A percentile compares a stretch with the other conserved stretches of the same genome.
phyloP scores from a whole-genome alignment of 331 rosid species.

The Rosa hybrid region DNA sequence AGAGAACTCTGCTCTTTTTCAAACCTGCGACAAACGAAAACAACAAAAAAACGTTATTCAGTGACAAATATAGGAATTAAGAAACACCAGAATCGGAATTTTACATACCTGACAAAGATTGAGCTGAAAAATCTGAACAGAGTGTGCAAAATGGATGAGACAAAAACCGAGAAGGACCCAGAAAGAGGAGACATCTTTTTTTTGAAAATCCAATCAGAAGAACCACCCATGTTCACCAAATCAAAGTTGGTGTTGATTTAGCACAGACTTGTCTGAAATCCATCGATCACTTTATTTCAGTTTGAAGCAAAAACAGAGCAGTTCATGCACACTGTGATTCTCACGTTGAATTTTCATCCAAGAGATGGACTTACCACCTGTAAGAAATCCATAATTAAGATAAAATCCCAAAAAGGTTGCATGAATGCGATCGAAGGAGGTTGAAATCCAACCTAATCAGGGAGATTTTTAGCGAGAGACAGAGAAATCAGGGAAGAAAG shows the following conservation, averaged over 20 bases:
- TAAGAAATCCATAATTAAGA: conserved; percentile 16
- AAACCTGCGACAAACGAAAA: conserved; percentile 34
- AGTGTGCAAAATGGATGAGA: conserved; percentile 47
- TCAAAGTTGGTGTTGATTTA: conserved; percentile 24
- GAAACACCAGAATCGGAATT: conserved; percentile 3
- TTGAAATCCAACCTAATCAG: conserved; percentile 65
- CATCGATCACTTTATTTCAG: conserved; percentile 37
- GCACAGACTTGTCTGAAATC: conserved; percentile 22
- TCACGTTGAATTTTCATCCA: conserved; percentile 40
- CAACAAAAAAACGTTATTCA: not conserved
- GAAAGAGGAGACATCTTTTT: conserved; percentile 35
- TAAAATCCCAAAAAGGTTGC: conserved; percentile 19
- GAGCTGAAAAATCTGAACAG: conserved; percentile 47
- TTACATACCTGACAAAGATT: conserved; percentile 49
- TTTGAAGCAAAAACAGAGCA: conserved; percentile 59
- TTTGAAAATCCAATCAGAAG: conserved; percentile 23
- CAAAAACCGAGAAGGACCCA: conserved; percentile 37
- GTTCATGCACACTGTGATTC: conserved; percentile 51
- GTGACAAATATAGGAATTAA: not conserved
- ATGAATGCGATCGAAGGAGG: conserved; percentile 47
- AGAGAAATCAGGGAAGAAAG: conserved; percentile 46
- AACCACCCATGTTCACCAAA: conserved; percentile 41
- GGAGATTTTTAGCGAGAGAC: conserved; percentile 20
- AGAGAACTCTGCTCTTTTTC: conserved; percentile 16
- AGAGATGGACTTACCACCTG: conserved; percentile 56